Evolutionary conservation across 345 rosid genomes (phyloP), one percentile per base, ranked within the genome.

Genomic region (Chamaenerion angustifolium): DNA sequence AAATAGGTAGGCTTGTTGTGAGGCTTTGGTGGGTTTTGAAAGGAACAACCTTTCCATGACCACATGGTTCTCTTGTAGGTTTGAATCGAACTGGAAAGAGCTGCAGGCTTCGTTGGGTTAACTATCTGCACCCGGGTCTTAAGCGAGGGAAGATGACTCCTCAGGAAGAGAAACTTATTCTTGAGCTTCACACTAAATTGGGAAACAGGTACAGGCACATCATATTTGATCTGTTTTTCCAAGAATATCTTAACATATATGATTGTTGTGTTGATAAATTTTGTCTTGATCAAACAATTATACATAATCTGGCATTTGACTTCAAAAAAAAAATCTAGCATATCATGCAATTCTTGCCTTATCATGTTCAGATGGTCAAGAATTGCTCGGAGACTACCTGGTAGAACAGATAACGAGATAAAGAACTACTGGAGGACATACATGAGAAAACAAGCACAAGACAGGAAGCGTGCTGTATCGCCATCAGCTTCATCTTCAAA

Each of bases 91-190:
- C 98, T 48, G 98, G 98, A 45, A 92, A 92, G 66, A 87, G 98
- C 80, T 92, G 98, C 93, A 80, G 98, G 80, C 78, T 92, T 49
- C 79, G 98, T 18, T 92, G 98, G 98, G 98, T 87, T 77, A 92
- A 92, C 56, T 92, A 92, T 70, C 78, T 92, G 23, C 95, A 92
- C 56, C 98, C 98, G 59, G 95, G 88, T 49, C 96, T 92, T 17
- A 92, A 87, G 71, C 76, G 86, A n/a, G 95, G 96, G 37, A 92
- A 92, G 81, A 82, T 92, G 98, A 74, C 94, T 2, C 78, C 84
- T 17, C 94, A 82, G 46, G 98, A 92, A 64, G 95, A 92, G 75
- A 80, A 63, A 61, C 83, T 84, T 9, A 94, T 92, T 59, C 79
- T 92, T 25, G 98, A 87, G 58, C 95, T 84, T 66, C 98, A 92